Conservation (phyloP, 805 yeast species). For the Starmerella asiatica region DNA sequence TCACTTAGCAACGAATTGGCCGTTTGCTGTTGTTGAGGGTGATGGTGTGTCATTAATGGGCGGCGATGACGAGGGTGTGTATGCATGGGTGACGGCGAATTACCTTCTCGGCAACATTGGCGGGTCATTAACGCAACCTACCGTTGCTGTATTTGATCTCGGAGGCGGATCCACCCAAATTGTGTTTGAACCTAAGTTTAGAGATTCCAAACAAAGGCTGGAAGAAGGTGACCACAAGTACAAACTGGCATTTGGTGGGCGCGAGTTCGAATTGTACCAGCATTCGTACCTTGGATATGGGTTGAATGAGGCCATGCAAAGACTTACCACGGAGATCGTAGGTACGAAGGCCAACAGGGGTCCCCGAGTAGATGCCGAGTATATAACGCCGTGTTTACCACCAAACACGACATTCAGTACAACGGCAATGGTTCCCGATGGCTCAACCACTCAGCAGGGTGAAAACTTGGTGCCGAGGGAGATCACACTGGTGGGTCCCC, state of each 20-base stretch:
- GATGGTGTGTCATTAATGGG: slow-evolving; percentile 89
- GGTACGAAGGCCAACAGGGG: slow-evolving; percentile 30
- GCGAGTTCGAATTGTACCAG: slow-evolving; percentile 73
- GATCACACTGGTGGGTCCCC: slow-evolving; percentile 55
- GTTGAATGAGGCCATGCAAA: slow-evolving; percentile 82
- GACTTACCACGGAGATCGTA: slow-evolving; percentile 57
- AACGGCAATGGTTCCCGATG: slow-evolving; percentile 42
- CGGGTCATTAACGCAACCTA: slow-evolving; percentile 53
- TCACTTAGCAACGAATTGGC: slow-evolving; percentile 67
- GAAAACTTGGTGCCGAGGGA: slow-evolving; percentile 11
- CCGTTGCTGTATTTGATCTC: slow-evolving; percentile 93
- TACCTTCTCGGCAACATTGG: slow-evolving; percentile 91
- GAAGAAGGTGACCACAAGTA: slow-evolving; percentile 81
- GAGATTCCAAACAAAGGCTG: slow-evolving; percentile 33
- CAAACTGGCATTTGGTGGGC: slow-evolving; percentile 64
- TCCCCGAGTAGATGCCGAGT: slow-evolving; percentile 30
- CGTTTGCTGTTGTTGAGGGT: slow-evolving; percentile 71
- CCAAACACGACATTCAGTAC: slow-evolving; percentile 53
- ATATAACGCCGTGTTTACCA: slow-evolving; percentile 70
- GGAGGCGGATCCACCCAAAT: slow-evolving; percentile 99
- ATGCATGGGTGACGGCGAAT: slow-evolving; percentile 96
- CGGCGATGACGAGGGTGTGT: slow-evolving; percentile 95
- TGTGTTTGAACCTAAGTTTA: slow-evolving; percentile 86
- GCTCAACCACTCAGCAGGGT: slow-evolving; percentile 18
- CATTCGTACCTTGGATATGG: slow-evolving; percentile 94